These are phyloP conservation scores for Cyanophora paradoxa DNA, from an alignment of 78 protist genomes.

Conservation along the genomic window DNA sequence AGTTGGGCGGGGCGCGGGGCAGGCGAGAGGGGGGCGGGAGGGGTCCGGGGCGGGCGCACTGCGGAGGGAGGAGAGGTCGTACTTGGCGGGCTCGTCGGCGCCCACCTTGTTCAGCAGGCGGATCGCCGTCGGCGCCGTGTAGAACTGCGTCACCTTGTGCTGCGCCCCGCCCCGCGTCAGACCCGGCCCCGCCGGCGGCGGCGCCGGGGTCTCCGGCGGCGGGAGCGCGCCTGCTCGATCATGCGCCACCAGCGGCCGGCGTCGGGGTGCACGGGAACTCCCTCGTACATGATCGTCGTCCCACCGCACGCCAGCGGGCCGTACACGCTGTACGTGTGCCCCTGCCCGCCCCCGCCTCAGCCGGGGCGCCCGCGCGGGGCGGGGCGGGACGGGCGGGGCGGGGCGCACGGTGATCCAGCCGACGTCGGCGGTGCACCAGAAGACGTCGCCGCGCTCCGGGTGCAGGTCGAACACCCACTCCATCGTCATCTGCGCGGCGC, in stretches of 20 bases:
- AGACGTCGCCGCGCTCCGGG: slow-evolving; percentile 69
- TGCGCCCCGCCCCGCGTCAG: too few species aligned
- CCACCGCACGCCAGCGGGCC: slow-evolving; percentile 92
- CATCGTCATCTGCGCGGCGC: too few species aligned
- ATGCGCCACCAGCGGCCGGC: slow-evolving; percentile 32
- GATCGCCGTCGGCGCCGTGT: slow-evolving; percentile 98
- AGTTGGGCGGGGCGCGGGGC: too few species aligned
- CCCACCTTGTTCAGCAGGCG: slow-evolving; percentile 71
- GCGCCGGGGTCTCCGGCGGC: too few species aligned
- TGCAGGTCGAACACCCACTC: too few species aligned
- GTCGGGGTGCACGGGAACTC: slow-evolving; percentile 83
- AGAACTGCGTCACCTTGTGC: slow-evolving; percentile 78
- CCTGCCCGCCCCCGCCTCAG: too few species aligned
- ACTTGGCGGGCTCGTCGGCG: not conserved
- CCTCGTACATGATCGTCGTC: slow-evolving; percentile 86
- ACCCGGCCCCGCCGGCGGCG: too few species aligned
- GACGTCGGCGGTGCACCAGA: slow-evolving; percentile 87
- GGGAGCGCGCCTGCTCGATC: slow-evolving; percentile 8
- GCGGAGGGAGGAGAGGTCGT: not conserved
- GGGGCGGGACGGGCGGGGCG: too few species aligned
- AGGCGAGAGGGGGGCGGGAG: too few species aligned
- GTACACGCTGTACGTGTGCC: slow-evolving; percentile 93
- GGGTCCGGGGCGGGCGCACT: too few species aligned
- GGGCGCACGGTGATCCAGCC: slow-evolving; percentile 96
- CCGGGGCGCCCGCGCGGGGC: too few species aligned